A percentile compares a stretch with the other conserved stretches of the same genome.
Conservation (phyloP, 2,329 filamentous ascomycete genomes). For the Colletotrichum aenigma region DNA sequence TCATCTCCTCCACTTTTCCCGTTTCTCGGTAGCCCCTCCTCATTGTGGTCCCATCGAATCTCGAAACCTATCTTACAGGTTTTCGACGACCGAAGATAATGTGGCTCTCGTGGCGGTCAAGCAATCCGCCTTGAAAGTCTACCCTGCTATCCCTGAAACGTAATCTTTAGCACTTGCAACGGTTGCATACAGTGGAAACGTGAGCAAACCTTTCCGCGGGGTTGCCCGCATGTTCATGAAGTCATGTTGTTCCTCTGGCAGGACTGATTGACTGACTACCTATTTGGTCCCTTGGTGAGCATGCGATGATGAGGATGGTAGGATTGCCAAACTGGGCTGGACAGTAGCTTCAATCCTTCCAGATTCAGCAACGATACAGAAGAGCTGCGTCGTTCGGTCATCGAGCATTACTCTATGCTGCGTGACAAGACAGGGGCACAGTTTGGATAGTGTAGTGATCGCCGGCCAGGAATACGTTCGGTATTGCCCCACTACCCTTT, state of each 20-base stretch:
- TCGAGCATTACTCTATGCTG: not conserved
- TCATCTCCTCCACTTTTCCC: rapidly evolving
- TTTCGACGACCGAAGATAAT: not conserved
- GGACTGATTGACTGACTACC: not conserved
- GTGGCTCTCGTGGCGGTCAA: not conserved
- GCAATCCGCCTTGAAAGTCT: not conserved
- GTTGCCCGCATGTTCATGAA: not conserved
- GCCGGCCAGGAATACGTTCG: not conserved
- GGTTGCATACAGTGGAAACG: not conserved
- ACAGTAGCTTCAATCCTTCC: rapidly evolving
- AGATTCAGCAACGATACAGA: rapidly evolving
- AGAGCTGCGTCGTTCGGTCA: not conserved
- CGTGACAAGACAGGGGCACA: not conserved
- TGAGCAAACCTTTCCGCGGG: not conserved
- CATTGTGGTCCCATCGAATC: rapidly evolving
- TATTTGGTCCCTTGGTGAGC: not conserved
- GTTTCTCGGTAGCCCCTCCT: not conserved
- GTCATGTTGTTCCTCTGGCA: not conserved
- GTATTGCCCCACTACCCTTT: not conserved
- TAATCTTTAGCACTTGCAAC: not conserved
- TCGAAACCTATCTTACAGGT: not conserved
- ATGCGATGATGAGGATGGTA: not conserved
- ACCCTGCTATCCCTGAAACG: rapidly evolving
- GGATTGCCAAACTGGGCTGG: rapidly evolving
- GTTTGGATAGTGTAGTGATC: not conserved